Conservation (phyloP, 768 basidiomycete species). For the Daedaleopsis sinensis region DNA sequence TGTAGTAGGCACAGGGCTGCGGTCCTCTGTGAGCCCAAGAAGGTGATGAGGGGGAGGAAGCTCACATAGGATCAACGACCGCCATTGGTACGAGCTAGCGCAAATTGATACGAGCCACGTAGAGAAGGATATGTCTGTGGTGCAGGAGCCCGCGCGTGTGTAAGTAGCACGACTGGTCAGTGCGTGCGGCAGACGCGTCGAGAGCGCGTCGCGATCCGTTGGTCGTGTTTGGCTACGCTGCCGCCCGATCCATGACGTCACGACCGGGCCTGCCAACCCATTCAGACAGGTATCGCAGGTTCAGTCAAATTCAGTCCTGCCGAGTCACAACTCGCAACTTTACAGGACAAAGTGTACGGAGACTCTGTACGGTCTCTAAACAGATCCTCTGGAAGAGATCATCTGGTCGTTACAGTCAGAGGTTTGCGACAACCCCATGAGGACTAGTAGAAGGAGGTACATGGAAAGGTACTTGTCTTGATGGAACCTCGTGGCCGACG, state of each 20-base stretch:
- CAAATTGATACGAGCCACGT: not conserved
- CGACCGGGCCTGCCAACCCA: no score
- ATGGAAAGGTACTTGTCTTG: no score
- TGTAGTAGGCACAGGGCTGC: conserved; percentile 27
- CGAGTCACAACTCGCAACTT: no score
- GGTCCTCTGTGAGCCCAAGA: not conserved
- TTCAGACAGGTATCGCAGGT: no score
- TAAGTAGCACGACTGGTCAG: not conserved
- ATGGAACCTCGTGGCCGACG: no score
- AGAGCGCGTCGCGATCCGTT: conserved; percentile 19
- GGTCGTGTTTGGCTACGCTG: conserved; percentile 9
- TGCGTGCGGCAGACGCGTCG: conserved; percentile 14
- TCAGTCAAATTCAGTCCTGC: no score
- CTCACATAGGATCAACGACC: conserved; percentile 14
- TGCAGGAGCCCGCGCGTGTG: not conserved
- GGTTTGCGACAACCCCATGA: no score
- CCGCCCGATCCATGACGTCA: not conserved
- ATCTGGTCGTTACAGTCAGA: no score
- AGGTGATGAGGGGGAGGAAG: not conserved
- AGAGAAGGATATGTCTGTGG: not conserved
- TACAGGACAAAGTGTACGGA: no score
- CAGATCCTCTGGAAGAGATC: no score
- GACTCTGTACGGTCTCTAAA: no score
- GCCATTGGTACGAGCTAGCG: conserved; percentile 11
- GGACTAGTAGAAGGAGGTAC: no score